These are phyloP conservation scores for Ochetophila trinervis DNA, from an alignment of 306 rosid species.

Conservation along the genomic window DNA sequence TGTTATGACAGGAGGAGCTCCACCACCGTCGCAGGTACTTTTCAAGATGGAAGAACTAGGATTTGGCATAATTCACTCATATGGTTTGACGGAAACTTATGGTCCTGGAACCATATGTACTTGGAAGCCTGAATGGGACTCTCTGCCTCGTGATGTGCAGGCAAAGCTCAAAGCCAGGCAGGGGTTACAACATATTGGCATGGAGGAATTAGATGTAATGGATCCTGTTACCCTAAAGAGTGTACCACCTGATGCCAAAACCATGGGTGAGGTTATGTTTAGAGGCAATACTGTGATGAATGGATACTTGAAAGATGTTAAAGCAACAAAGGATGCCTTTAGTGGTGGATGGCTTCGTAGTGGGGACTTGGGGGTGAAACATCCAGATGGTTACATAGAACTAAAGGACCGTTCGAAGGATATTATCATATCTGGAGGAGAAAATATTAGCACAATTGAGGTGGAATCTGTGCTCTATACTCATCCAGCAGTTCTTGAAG, in stretches of 20 bases:
- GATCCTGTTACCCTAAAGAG: slow-evolving; percentile 78
- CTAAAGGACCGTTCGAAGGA: slow-evolving; percentile 83
- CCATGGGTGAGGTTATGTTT: slow-evolving; percentile 84
- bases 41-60: slow-evolving; percentile 65
- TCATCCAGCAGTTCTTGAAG: slow-evolving; percentile 77
- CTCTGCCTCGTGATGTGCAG: slow-evolving; percentile 46
- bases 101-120: slow-evolving; percentile 70
- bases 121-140: slow-evolving; percentile 85
- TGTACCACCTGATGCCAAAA: slow-evolving; percentile 72
- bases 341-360: slow-evolving; percentile 75
- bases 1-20: slow-evolving; percentile 75
- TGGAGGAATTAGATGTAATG: slow-evolving; percentile 66
- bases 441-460: slow-evolving; percentile 86
- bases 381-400: slow-evolving; percentile 74
- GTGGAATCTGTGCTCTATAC: slow-evolving; percentile 65
- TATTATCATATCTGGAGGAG: slow-evolving; percentile 86
- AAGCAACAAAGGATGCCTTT: slow-evolving; percentile 66
- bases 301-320: slow-evolving; percentile 66
- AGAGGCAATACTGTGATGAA: slow-evolving; percentile 85
- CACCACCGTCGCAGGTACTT: slow-evolving; percentile 69
- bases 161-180: slow-evolving; percentile 71
- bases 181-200: slow-evolving; percentile 72
- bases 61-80: slow-evolving; percentile 52
- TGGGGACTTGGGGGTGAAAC: slow-evolving; percentile 87
- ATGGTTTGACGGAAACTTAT: slow-evolving; percentile 88